Conservation (phyloP, 192 early-diverging fungal genomes). For the Linnemannia elongata region DNA sequence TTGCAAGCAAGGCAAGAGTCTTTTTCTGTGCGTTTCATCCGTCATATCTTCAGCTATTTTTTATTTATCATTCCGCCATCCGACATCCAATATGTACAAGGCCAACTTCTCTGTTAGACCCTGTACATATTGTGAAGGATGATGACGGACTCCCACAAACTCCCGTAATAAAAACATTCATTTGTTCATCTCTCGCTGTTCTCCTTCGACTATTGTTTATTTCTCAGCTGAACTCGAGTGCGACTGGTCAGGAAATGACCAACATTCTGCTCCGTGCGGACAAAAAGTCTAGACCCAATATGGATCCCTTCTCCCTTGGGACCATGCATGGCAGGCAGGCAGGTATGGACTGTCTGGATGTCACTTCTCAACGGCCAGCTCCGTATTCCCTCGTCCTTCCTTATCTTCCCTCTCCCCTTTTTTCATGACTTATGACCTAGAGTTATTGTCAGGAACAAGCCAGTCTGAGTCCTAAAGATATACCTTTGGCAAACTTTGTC, state of each 20-base stretch:
- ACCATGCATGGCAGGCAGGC: neutral
- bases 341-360: neutral
- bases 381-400: neutral
- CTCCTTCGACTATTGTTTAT: too few species aligned
- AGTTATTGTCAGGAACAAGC: too few species aligned
- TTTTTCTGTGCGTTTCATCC: neutral
- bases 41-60: neutral
- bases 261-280: neutral
- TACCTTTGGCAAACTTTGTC: too few species aligned
- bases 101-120: too few species aligned
- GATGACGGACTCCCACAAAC: too few species aligned
- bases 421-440: neutral
- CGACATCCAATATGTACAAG: neutral
- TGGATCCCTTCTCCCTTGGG: neutral
- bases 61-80: neutral
- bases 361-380: neutral
- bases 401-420: neutral
- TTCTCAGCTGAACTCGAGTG: too few species aligned
- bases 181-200: too few species aligned
- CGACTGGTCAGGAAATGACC: too few species aligned
- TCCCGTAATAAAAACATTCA: too few species aligned
- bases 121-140: too few species aligned
- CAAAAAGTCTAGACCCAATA: neutral
- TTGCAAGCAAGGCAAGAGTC: neutral
- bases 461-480: too few species aligned